Base-by-base conservation (phyloP, 768 basidiomycete genomes). In the Mycena chlorophos region DNA sequence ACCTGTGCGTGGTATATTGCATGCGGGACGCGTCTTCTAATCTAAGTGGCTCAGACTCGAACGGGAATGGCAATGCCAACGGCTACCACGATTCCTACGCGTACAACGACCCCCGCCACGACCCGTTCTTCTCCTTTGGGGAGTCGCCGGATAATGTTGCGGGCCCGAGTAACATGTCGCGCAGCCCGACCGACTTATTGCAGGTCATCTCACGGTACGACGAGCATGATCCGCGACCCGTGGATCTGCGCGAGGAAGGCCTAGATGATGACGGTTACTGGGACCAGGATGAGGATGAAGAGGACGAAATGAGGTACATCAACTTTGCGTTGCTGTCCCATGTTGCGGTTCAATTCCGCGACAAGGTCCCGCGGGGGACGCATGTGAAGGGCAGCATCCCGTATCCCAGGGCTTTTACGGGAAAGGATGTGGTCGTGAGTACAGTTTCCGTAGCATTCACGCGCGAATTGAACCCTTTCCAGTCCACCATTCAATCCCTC, bases 381-480 rank as follows among this genome's bases (percentile, higher is more conserved):
- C 95, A 97, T 63, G 89, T 92, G 57, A 97, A 98, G 73, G 93
- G 92, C 5, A 90, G 93, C 52, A 91, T 98, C 38, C 89, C 91
- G 2, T 96, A 96, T 68, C 89, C 88, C 4, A 78, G 85, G 3
- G 89, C 91, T 20, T 98, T 98, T 63, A 98, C 96, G 2, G 96
- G 96, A 5, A 91, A 91, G 65, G 94, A 98, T 65, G 85, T 96
- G 30, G 93, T 98, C 61, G 90, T 94, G 73, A 65, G 91, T 79
- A 48, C 26, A 3, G 5, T 19, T 25, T 29, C 40, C 19, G 30
- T 1, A 38, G 4, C 53, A 8, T 13, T 14, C 40, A 14, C 29
- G 30, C 29, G 23, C 31, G 17, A 46, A 30, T 31, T 53, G 22
- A n/a, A 17, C 34, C 5, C 48, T 42, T 54, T 60, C 16, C 64